Evolutionary conservation across 768 basidiomycete genomes (phyloP).

Genomic region (Macrolepiota albuminosa): DNA sequence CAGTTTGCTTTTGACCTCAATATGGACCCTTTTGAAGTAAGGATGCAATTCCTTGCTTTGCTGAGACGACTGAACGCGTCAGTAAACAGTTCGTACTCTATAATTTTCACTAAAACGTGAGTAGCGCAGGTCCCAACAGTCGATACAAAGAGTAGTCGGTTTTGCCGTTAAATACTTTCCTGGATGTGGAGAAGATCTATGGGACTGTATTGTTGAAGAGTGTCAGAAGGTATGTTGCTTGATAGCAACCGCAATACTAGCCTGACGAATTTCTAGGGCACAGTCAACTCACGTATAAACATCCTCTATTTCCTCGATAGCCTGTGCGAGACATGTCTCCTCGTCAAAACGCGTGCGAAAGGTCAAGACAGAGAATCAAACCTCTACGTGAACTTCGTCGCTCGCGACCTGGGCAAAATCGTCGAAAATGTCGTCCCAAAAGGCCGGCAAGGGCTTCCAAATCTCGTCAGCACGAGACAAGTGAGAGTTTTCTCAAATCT

Average conservation of each 20-base stretch:
- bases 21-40: constrained; percentile 69
- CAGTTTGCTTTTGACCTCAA: neutral
- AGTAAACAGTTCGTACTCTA: constrained; percentile 19
- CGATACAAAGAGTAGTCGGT: constrained; percentile 82
- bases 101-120: constrained; percentile 19
- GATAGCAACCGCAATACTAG: neutral
- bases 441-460: constrained; percentile 82
- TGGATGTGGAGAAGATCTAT: constrained; percentile 85
- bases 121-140: constrained; percentile 67
- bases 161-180: constrained; percentile 84
- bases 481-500: constrained; percentile 30
- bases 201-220: constrained; percentile 92
- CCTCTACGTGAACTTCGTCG: constrained; percentile 74
- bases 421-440: constrained; percentile 85
- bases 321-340: constrained; percentile 73
- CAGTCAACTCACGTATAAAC: constrained; percentile 90
- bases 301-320: constrained; percentile 89
- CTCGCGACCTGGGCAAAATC: constrained; percentile 73
- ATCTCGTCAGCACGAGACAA: constrained; percentile 84
- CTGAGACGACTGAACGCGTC: constrained; percentile 65
- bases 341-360: constrained; percentile 55
- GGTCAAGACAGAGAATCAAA: constrained; percentile 37
- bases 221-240: constrained; percentile 65
- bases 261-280: constrained; percentile 50
- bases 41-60: constrained; percentile 66